Conservation (phyloP, 345 rosid genomes). For the Populus alba region DNA sequence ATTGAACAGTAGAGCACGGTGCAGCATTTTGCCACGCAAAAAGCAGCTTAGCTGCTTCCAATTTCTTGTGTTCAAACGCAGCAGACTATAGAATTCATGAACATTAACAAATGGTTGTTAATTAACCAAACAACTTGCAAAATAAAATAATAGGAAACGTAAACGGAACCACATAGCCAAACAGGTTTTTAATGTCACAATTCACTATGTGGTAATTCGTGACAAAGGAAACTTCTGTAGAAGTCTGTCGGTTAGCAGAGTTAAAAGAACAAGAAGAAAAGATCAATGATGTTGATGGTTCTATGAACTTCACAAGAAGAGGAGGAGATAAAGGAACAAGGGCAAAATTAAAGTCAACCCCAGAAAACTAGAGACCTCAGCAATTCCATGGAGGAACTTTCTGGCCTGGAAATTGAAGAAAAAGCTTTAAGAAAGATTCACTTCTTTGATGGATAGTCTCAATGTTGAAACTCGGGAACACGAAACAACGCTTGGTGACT, state of each 20-base stretch:
- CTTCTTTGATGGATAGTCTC: not conserved
- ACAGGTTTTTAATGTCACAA: too few species aligned
- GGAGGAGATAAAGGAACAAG: constrained; percentile 16
- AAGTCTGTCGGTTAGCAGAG: constrained; percentile 4
- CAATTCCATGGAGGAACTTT: constrained; percentile 6
- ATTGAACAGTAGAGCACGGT: too few species aligned
- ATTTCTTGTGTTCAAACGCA: too few species aligned
- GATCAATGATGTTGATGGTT: constrained; percentile 10
- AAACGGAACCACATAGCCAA: too few species aligned
- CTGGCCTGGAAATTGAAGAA: constrained; percentile 7
- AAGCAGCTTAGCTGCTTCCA: too few species aligned
- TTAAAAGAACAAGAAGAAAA: constrained; percentile 25
- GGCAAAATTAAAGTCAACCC: constrained; percentile 4
- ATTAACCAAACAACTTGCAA: too few species aligned
- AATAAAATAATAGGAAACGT: too few species aligned
- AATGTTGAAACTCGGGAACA: constrained; percentile 17
- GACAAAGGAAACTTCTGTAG: not conserved
- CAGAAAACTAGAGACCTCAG: constrained; percentile 8
- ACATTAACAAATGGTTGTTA: too few species aligned
- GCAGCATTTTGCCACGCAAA: too few species aligned
- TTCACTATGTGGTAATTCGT: too few species aligned
- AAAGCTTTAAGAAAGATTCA: not conserved
- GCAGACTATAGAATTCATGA: too few species aligned
- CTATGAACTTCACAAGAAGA: constrained; percentile 7
- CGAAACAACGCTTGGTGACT: constrained; percentile 37